Base-by-base conservation (phyloP, 192 early-diverging fungal genomes). In the Coemansia sp. region DNA sequence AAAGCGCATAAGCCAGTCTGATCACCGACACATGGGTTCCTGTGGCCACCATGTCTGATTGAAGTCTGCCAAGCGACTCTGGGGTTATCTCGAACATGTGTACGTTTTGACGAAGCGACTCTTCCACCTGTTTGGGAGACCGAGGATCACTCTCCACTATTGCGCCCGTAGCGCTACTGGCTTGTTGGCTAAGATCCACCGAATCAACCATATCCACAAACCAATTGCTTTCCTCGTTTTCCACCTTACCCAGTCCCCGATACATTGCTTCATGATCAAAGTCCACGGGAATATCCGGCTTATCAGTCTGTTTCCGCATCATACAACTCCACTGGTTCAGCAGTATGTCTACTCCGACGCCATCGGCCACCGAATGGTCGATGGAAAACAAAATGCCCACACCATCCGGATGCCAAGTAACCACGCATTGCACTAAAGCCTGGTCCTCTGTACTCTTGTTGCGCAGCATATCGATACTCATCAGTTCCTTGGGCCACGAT, bases 351-450 rank as follows among this genome's bases (percentile, higher is more conserved):
- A 81, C 37, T 4, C 73, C 78, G 4, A 75, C 56, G 18, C 78
- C 78, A n/a, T 81, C 78, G n/a, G 36, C 58, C 4, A 81, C 55
- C 52, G 70, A 72, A 48, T 81, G 78, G 56, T 81, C 78, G 2
- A 81, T 67, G 8, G 78, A 81, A 28, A 81, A 48, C 39, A 81
- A 51, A 5, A 81, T 34, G 2, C 78, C 73, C 61, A 81, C 32
- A 22, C 78, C 78, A 38, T 81, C 78, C 18, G 61, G n/a, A 51
- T 75, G 70, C 70, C 78, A 75, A 0, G 78, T 72, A 8, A 75
- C 64, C 7, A 81, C 53, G 28, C 70, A 75, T 22, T 75, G 73
- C 52, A 64, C 70, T 18, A 81, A 45, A 9, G 78, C 73, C 32
- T 22, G n/a, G 3, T 68, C 60, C 1, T 56, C 14, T 1, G 67